These are phyloP conservation scores for Ceratobasidium sp. DNA, from an alignment of 1,284 basidiomycete genomes.

Conservation along the genomic window DNA sequence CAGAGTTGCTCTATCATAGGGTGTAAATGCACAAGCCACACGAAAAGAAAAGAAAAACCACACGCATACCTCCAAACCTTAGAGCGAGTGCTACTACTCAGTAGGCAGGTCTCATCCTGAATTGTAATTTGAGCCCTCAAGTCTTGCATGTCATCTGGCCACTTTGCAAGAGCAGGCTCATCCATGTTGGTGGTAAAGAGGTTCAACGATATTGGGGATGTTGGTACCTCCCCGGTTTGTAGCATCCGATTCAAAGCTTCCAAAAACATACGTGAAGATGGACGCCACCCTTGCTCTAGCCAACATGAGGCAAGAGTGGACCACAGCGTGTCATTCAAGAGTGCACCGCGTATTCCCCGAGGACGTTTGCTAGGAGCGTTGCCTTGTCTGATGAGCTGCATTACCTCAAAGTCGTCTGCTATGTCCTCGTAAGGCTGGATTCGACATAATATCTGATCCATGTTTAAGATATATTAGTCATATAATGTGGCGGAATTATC, in stretches of 20 bases:
- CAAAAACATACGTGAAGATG: slow-evolving; percentile 26
- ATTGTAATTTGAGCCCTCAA: background rate
- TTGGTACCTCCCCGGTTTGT: slow-evolving; percentile 25
- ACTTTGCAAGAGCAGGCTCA: background rate
- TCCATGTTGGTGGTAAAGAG: slow-evolving; percentile 5
- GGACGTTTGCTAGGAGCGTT: slow-evolving; percentile 14
- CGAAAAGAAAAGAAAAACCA: background rate
- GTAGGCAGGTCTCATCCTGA: background rate
- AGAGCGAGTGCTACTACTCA: slow-evolving; percentile 10
- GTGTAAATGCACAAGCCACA: no score
- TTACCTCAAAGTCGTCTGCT: background rate
- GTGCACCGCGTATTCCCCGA: slow-evolving; percentile 5
- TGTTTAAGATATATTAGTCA: background rate
- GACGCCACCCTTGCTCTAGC: slow-evolving; percentile 20
- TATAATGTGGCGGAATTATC: no score
- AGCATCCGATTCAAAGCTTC: slow-evolving; percentile 18
- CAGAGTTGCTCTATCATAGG: background rate
- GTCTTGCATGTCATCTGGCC: slow-evolving; percentile 19
- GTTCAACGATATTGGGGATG: slow-evolving; percentile 1
- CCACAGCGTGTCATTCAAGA: slow-evolving; percentile 36
- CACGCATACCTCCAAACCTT: slow-evolving; percentile 39
- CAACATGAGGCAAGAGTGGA: slow-evolving; percentile 26
- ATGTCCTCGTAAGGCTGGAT: slow-evolving; percentile 8
- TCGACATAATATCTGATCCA: slow-evolving; percentile 1
- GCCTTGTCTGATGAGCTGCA: background rate